These are phyloP conservation scores for Penicillium cataractarum DNA, from an alignment of 495 filamentous ascomycete species.

Conservation along the genomic window DNA sequence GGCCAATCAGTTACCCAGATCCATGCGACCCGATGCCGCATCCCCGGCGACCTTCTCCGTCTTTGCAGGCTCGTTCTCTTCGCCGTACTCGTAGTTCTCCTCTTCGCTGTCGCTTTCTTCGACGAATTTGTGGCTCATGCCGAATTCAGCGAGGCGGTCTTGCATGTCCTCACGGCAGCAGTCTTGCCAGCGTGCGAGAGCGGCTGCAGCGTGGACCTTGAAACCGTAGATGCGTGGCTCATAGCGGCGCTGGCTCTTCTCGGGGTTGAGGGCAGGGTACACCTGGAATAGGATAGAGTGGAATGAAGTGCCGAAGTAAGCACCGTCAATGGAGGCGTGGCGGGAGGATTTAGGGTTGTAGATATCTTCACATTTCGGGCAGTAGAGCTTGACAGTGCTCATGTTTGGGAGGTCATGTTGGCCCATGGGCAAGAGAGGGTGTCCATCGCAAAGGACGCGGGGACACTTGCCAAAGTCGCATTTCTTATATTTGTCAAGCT, in stretches of 20 bases:
- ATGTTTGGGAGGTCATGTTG: conserved; percentile 82
- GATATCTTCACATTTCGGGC: conserved; percentile 93
- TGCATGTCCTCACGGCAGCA: conserved; percentile 77
- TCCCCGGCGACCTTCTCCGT: conserved; percentile 41
- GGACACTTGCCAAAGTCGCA: conserved; percentile 98
- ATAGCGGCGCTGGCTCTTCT: conserved; percentile 83
- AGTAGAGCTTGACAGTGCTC: conserved; percentile 94
- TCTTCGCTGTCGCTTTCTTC: conserved; percentile 58
- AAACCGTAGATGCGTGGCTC: conserved; percentile 92
- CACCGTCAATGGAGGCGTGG: conserved; percentile 92
- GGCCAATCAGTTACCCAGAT: conserved; percentile 39
- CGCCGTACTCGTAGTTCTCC: conserved; percentile 53
- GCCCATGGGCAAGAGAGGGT: conserved; percentile 91
- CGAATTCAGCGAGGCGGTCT: conserved; percentile 58
- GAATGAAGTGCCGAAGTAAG: conserved; percentile 97
- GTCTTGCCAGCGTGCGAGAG: conserved; percentile 90
- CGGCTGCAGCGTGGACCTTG: conserved; percentile 87
- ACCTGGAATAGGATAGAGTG: conserved; percentile 99
- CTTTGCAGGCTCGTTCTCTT: conserved; percentile 35
- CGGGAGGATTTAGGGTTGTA: conserved; percentile 99
- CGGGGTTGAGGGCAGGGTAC: conserved; percentile 84
- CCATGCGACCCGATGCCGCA: conserved; percentile 48
- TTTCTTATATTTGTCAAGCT: conserved; percentile 99
- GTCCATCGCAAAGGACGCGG: conserved; percentile 87
- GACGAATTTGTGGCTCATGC: conserved; percentile 59